Evolutionary conservation across 2,329 filamentous ascomycete genomes (phyloP).

Genomic region (Penicillium psychrosexuale): DNA sequence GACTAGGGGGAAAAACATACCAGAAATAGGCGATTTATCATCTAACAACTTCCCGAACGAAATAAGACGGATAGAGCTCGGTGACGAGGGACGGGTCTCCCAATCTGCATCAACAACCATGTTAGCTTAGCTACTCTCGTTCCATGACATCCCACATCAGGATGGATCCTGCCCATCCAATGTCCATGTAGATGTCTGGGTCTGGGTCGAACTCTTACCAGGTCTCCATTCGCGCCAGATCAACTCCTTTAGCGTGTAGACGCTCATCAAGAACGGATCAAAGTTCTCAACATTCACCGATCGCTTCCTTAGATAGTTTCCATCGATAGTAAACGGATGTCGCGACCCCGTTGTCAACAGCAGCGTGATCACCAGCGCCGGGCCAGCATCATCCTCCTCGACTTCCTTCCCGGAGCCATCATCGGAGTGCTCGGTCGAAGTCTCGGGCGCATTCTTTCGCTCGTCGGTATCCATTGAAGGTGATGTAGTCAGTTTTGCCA

Average conservation of each 20-base stretch:
- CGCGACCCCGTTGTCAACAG: conserved; percentile 77
- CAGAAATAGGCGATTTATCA: conserved; percentile 79
- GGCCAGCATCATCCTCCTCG: conserved; percentile 35
- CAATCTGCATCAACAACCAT: conserved; percentile 56
- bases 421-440: conserved; percentile 23
- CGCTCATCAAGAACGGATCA: conserved; percentile 85
- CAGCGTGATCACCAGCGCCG: conserved; percentile 63
- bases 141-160: background rate
- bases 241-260: conserved; percentile 90
- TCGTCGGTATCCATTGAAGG: conserved; percentile 24
- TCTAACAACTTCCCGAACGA: conserved; percentile 88
- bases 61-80: conserved; percentile 85
- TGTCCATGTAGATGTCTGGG: background rate
- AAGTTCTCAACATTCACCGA: conserved; percentile 72
- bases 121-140: background rate
- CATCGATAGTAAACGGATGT: conserved; percentile 87
- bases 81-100: conserved; percentile 81
- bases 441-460: conserved; percentile 23
- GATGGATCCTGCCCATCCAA: background rate
- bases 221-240: conserved; percentile 90
- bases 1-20: conserved; percentile 50
- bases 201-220: conserved; percentile 43
- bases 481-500: conserved; percentile 11
- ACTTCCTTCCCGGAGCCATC: conserved; percentile 35
- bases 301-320: conserved; percentile 77